Evolutionary conservation across 2,329 filamentous ascomycete species (phyloP), one percentile per base, ranked within the genome.

Genomic region (Colletotrichum caudatum): DNA sequence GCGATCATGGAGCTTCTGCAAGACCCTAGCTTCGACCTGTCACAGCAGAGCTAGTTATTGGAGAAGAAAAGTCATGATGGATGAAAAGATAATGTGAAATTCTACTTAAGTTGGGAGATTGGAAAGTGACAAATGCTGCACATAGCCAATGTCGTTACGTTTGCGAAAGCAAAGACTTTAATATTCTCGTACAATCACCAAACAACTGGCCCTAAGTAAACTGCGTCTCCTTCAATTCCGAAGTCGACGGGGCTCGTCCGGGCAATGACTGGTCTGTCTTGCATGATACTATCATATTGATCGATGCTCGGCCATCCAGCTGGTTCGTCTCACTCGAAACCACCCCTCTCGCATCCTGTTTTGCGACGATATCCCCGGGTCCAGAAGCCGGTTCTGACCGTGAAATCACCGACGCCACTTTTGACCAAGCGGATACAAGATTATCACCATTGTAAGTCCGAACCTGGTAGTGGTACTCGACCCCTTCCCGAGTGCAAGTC

Each of bases 1-100:
- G 78, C 81, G 69, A 81, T 82, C 77, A 79, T 82, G 76, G 78
- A 78, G 18, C 65, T 82, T 26, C 54, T 82, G 2, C 78, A 81
- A 46, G 80, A 81, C 6, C 59, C 58, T 1, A n/a, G 26, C 20
- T 71, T 69, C 4, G 69, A 71, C 6, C 44, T 44, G 0, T 11
- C 1, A 2, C 58, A 68, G 2, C 62, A 69, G 11, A 37, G 16
- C 29, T 66, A 53, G 11, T 5, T 6, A 5, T 16, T 7, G 20
- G 6, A 5, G 1, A 26, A 9, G 2, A 1, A 16, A 7, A 4
- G 20, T 29, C 29, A n/a, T 37, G 37, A 6, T 5, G 20, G 9
- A n/a, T 35, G 0, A 14, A n/a, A 11, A 18, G 1, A 11, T 35
- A 5, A 29, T 48, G n/a, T 23, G 7, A 26, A 14, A 14, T 4